phyloP scores from a whole-genome alignment of 1,139 yeast species.

The Casaregolazyma suthepensis region DNA sequence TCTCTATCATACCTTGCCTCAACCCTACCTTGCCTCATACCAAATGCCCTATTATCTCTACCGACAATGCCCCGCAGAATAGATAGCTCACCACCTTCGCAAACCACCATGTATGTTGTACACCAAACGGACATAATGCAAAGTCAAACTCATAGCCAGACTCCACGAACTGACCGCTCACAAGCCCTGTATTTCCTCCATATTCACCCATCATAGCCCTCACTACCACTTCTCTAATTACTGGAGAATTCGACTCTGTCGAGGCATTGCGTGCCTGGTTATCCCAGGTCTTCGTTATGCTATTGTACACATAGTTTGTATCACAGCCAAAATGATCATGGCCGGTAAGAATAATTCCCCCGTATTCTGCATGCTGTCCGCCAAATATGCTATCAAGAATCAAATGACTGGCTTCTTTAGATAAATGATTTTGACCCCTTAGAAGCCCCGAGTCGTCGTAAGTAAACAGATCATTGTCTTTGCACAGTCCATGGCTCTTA shows the following conservation, averaged over 20 bases:
- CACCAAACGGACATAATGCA: slow-evolving; percentile 67
- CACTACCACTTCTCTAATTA: slow-evolving; percentile 65
- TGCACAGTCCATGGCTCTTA: slow-evolving; percentile 73
- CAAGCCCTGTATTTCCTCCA: slow-evolving; percentile 80
- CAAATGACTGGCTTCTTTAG: slow-evolving; percentile 56
- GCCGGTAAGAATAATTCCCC: slow-evolving; percentile 82
- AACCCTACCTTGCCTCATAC: not conserved
- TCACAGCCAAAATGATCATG: slow-evolving; percentile 97
- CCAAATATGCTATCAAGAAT: slow-evolving; percentile 67
- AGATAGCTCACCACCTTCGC: slow-evolving; percentile 47
- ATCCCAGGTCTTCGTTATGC: slow-evolving; percentile 20
- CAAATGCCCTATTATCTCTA: not conserved
- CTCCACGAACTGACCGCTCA: slow-evolving; percentile 59
- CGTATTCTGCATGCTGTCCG: slow-evolving; percentile 29
- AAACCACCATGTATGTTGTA: slow-evolving; percentile 98
- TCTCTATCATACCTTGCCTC: no score
- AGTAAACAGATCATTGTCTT: slow-evolving; percentile 71
- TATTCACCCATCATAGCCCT: slow-evolving; percentile 95
- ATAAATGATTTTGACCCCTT: slow-evolving; percentile 82
- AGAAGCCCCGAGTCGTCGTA: slow-evolving; percentile 58
- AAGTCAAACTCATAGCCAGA: slow-evolving; percentile 61
- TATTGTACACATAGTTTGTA: slow-evolving; percentile 42
- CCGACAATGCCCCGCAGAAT: not conserved
- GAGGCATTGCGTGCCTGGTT: slow-evolving; percentile 14
- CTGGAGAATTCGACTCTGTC: slow-evolving; percentile 31